These are phyloP conservation scores for Candida pseudofarinosa DNA, from an alignment of 805 yeast species.

Conservation along the genomic window DNA sequence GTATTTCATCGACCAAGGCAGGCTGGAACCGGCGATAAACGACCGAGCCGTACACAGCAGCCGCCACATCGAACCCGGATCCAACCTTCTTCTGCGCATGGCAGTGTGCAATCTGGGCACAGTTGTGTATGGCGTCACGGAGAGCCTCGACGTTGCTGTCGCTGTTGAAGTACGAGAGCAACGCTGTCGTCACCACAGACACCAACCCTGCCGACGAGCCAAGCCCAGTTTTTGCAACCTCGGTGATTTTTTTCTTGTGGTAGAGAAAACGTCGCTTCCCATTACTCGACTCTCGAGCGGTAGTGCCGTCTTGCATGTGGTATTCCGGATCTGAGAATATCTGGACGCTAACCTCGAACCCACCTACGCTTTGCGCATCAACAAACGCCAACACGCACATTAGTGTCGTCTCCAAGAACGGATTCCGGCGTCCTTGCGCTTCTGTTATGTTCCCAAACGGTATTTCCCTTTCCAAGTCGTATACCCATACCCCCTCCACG, in stretches of 20 bases:
- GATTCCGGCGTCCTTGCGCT: conserved; percentile 46
- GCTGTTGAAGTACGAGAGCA: conserved; percentile 45
- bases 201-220: conserved; percentile 96
- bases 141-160: conserved; percentile 25
- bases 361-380: conserved; percentile 17
- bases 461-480: conserved; percentile 24
- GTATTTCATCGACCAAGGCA: conserved; percentile 36
- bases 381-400: conserved; percentile 53
- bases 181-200: conserved; percentile 69
- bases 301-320: conserved; percentile 67
- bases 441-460: conserved; percentile 19
- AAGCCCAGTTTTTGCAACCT: conserved; percentile 89
- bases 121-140: conserved; percentile 57
- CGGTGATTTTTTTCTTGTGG: conserved; percentile 56
- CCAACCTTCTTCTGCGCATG: conserved; percentile 94
- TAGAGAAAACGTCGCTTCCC: conserved; percentile 47
- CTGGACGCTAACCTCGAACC: conserved; percentile 44
- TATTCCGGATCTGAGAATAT: conserved; percentile 85
- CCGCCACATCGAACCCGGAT: conserved; percentile 95
- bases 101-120: conserved; percentile 88
- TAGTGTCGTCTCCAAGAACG: conserved; percentile 69
- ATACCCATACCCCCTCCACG: conserved; percentile 64
- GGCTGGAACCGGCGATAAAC: conserved; percentile 76
- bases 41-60: conserved; percentile 90
- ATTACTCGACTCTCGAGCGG: conserved; percentile 27